These are phyloP conservation scores for Chrysanthemum seticuspe DNA, from an alignment of 129 eudicot species.

Conservation along the genomic window DNA sequence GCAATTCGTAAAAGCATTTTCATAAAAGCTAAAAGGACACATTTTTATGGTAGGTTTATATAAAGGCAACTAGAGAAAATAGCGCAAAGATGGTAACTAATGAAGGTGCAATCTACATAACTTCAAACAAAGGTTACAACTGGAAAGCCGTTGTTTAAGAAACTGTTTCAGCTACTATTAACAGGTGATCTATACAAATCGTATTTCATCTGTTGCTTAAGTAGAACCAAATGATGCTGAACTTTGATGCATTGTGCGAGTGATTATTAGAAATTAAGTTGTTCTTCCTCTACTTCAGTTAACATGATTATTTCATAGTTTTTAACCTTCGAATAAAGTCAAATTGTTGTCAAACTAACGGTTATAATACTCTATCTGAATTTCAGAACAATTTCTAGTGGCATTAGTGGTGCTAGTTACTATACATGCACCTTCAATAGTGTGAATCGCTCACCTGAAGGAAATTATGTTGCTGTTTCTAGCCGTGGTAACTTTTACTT, in stretches of 20 bases:
- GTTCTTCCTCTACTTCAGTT: too few species aligned
- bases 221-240: too few species aligned
- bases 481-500: slow-evolving; percentile 97
- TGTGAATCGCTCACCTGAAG: slow-evolving; percentile 97
- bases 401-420: slow-evolving; percentile 99
- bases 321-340: neutral
- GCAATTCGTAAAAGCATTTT: neutral
- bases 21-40: neutral
- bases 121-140: slow-evolving; percentile 95
- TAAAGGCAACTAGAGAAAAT: slow-evolving; percentile 88
- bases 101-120: slow-evolving; percentile 91
- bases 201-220: too few species aligned
- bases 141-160: slow-evolving; percentile 98
- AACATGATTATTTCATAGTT: too few species aligned
- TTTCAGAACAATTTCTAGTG: slow-evolving; percentile 99
- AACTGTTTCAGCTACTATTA: slow-evolving; percentile 98
- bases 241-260: too few species aligned
- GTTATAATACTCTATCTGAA: slow-evolving; percentile 26
- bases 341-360: slow-evolving; percentile 21
- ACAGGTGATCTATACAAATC: slow-evolving; percentile 50
- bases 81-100: slow-evolving; percentile 99
- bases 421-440: slow-evolving; percentile 96
- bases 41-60: slow-evolving; percentile 60
- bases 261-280: too few species aligned
- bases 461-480: slow-evolving; percentile 96